phyloP scores from a whole-genome alignment of 2,329 filamentous ascomycete genomes.

The Fonsecaea erecta region DNA sequence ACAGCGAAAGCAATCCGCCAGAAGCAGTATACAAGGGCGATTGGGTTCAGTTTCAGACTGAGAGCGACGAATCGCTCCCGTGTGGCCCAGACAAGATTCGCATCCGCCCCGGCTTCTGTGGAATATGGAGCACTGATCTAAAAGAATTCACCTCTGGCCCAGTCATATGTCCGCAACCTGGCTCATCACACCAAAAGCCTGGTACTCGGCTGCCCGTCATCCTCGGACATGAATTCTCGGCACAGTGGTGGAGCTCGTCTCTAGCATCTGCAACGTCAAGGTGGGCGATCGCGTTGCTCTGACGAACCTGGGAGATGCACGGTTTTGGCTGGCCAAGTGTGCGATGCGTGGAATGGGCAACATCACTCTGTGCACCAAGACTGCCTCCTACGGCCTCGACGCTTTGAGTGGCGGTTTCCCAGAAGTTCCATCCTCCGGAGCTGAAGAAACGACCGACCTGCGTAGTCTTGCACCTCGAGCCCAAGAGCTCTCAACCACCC shows the following conservation, averaged over 20 bases:
- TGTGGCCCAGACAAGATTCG: slow-evolving; percentile 11
- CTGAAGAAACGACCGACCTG: slow-evolving; percentile 2
- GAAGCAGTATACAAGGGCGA: no score
- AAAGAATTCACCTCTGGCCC: slow-evolving; percentile 6
- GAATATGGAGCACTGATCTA: slow-evolving; percentile 5
- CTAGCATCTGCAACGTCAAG: neutral
- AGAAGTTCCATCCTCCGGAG: neutral
- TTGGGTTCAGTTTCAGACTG: no score
- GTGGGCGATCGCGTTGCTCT: slow-evolving; percentile 13
- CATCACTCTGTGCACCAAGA: slow-evolving; percentile 7
- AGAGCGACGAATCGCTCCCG: no score
- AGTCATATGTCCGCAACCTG: slow-evolving; percentile 1
- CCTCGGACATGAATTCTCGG: slow-evolving; percentile 60
- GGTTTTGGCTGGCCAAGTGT: neutral
- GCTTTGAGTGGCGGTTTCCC: slow-evolving; percentile 8
- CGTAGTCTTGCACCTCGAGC: slow-evolving; percentile 27
- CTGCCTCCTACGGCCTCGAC: slow-evolving; percentile 6
- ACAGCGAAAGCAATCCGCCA: no score
- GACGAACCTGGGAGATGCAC: neutral
- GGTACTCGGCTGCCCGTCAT: slow-evolving; percentile 55
- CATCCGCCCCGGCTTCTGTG: slow-evolving; percentile 1
- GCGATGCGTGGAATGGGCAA: slow-evolving; percentile 1
- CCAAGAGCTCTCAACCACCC: slow-evolving; percentile 24
- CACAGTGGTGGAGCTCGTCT: slow-evolving; percentile 42
- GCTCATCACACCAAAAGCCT: slow-evolving; percentile 40